Conservation (phyloP, 345 rosid genomes). For the Trapa incisa region DNA sequence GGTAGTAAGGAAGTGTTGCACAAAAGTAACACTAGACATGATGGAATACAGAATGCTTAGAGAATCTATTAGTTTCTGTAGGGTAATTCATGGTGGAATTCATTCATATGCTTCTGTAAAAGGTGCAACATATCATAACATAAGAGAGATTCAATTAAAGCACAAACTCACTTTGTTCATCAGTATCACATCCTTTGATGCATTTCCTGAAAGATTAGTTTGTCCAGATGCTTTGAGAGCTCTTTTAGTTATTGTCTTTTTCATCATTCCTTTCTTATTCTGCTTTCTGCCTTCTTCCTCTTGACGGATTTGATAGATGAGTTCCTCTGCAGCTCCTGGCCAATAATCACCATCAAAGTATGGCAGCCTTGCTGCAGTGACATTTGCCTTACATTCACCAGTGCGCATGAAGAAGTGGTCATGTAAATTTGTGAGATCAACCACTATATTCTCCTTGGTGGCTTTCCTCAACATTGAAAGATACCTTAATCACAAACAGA, state of each 20-base stretch:
- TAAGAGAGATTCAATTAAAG: background rate
- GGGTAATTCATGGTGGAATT: too few relatives aligned
- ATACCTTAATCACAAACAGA: constrained; percentile 46
- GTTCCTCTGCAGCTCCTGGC: constrained; percentile 99
- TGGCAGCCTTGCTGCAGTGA: constrained; percentile 95
- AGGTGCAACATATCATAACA: background rate
- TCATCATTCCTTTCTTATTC: constrained; percentile 67
- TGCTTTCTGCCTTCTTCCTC: constrained; percentile 93
- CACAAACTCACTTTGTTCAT: constrained; percentile 70
- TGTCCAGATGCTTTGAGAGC: constrained; percentile 98
- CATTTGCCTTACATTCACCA: constrained; percentile 86
- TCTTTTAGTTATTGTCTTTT: constrained; percentile 87
- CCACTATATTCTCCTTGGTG: constrained; percentile 69
- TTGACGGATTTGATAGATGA: constrained; percentile 75
- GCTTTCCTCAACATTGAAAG: constrained; percentile 84
- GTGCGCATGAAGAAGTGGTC: constrained; percentile 79
- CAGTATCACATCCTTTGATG: constrained; percentile 79
- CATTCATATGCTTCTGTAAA: too few relatives aligned
- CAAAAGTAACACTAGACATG: too few relatives aligned
- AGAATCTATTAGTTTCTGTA: too few relatives aligned
- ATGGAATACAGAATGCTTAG: too few relatives aligned
- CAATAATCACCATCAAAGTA: constrained; percentile 99
- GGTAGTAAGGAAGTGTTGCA: too few relatives aligned
- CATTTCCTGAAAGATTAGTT: constrained; percentile 74
- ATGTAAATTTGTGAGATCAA: constrained; percentile 64